A percentile compares a stretch with the other conserved stretches of the same genome.
phyloP scores from a whole-genome alignment of 805 yeast species.

The Wickerhamomyces mucosus region DNA sequence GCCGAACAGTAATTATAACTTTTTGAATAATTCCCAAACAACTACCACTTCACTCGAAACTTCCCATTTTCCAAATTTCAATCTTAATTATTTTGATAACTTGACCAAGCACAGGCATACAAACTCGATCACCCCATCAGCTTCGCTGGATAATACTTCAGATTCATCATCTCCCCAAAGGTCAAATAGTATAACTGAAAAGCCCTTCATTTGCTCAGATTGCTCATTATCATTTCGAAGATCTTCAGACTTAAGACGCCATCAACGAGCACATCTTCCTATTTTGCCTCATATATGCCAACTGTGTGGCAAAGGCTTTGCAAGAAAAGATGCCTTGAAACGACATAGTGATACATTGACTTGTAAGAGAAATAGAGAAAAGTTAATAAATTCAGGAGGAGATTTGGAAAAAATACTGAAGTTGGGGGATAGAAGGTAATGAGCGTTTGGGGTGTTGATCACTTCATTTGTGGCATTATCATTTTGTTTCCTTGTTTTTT shows the following conservation, averaged over 20 bases:
- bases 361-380: conserved; percentile 61
- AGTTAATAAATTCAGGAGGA: conserved; percentile 30
- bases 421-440: too few relatives aligned
- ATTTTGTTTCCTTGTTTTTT: too few relatives aligned
- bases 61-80: conserved; percentile 19
- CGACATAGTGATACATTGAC: conserved; percentile 69
- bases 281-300: conserved; percentile 71
- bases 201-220: conserved; percentile 46
- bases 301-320: conserved; percentile 73
- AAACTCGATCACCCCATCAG: background rate
- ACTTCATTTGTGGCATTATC: too few relatives aligned
- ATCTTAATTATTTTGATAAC: conserved; percentile 17
- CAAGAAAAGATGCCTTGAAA: conserved; percentile 73
- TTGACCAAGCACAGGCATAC: conserved; percentile 2
- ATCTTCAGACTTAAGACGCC: conserved; percentile 62
- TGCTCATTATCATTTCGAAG: conserved; percentile 60
- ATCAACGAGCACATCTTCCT: conserved; percentile 63
- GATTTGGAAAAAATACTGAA: conserved; percentile 25
- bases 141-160: conserved; percentile 1
- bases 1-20: background rate
- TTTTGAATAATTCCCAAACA: conserved; percentile 2
- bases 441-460: too few relatives aligned
- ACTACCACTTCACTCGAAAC: conserved; percentile 6
- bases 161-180: background rate
- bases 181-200: too few relatives aligned